phyloP scores from a whole-genome alignment of 164 flowering plant genomes.

The Piper longum region DNA sequence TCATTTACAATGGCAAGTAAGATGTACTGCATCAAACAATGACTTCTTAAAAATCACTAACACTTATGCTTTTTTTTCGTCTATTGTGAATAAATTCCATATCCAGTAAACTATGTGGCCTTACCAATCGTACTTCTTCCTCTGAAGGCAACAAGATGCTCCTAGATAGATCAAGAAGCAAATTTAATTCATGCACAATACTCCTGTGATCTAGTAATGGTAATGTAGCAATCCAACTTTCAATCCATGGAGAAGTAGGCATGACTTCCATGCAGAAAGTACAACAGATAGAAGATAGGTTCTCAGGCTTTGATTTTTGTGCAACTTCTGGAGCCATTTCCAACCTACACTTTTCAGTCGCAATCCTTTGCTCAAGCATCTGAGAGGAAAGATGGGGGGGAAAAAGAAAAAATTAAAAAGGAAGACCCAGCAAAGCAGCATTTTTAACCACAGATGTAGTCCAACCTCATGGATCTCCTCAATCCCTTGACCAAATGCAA shows the following conservation, averaged over 20 bases:
- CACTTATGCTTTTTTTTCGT: no score
- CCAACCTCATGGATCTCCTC: slow-evolving; percentile 61
- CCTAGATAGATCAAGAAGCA: slow-evolving; percentile 38
- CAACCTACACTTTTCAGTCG: slow-evolving; percentile 38
- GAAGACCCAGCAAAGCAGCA: not conserved
- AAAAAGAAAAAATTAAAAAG: not conserved
- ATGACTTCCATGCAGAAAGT: slow-evolving; percentile 22
- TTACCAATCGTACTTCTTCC: slow-evolving; percentile 21
- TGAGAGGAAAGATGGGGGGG: slow-evolving; percentile 10
- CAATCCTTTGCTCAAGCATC: slow-evolving; percentile 45
- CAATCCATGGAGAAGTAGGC: slow-evolving; percentile 18
- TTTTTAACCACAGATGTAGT: not conserved
- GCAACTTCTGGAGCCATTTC: slow-evolving; percentile 10
- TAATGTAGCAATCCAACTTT: slow-evolving; percentile 41
- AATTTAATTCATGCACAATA: slow-evolving; percentile 39
- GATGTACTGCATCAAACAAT: no score
- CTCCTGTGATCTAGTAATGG: slow-evolving; percentile 44
- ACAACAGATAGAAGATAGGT: slow-evolving; percentile 39
- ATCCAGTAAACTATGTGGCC: not conserved
- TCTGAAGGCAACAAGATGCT: slow-evolving; percentile 22
- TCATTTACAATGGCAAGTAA: not conserved
- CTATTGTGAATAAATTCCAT: no score
- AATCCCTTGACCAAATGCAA: slow-evolving; percentile 23
- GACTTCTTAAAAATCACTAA: no score
- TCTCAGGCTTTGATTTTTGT: slow-evolving; percentile 1